phyloP scores from a whole-genome alignment of 129 eudicot species.

The Escallonia herrerae region DNA sequence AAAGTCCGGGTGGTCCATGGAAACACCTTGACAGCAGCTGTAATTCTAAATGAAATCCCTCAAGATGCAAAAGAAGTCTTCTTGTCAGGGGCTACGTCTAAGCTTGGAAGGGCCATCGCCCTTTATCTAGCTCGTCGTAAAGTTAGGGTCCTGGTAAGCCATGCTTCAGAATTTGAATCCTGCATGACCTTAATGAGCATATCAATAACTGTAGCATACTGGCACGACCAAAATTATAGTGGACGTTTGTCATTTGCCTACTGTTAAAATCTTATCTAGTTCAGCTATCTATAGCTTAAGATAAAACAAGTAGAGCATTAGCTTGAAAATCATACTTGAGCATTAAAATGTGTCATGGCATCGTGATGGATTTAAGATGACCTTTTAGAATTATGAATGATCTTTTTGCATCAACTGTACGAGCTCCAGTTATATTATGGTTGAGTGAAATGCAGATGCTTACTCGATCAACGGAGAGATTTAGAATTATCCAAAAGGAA shows the following conservation, averaged over 20 bases:
- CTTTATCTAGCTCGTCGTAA: conserved; percentile 60
- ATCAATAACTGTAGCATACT: background rate
- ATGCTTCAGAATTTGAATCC: background rate
- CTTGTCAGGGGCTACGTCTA: conserved; percentile 83
- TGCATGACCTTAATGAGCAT: background rate
- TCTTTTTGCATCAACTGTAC: too few relatives aligned
- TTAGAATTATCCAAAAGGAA: conserved; percentile 60
- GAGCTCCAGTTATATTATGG: too few relatives aligned
- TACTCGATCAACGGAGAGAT: conserved; percentile 70
- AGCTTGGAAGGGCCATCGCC: conserved; percentile 95
- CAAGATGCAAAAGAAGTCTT: conserved; percentile 62
- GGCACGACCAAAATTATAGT: background rate
- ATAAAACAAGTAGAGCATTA: too few relatives aligned
- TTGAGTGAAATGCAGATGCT: conserved; percentile 43
- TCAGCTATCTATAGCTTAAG: too few relatives aligned
- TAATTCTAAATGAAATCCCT: conserved; percentile 66
- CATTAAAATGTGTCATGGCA: too few relatives aligned
- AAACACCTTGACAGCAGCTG: conserved; percentile 83
- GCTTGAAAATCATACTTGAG: too few relatives aligned
- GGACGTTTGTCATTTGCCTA: background rate
- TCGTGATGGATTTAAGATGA: background rate
- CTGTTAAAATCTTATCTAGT: background rate
- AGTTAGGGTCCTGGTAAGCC: conserved; percentile 65
- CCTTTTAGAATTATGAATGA: background rate
- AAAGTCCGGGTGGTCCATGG: conserved; percentile 87